Evolutionary conservation across 345 rosid genomes (phyloP), one percentile per base, ranked within the genome.

Genomic region (Lepidium sativum): DNA sequence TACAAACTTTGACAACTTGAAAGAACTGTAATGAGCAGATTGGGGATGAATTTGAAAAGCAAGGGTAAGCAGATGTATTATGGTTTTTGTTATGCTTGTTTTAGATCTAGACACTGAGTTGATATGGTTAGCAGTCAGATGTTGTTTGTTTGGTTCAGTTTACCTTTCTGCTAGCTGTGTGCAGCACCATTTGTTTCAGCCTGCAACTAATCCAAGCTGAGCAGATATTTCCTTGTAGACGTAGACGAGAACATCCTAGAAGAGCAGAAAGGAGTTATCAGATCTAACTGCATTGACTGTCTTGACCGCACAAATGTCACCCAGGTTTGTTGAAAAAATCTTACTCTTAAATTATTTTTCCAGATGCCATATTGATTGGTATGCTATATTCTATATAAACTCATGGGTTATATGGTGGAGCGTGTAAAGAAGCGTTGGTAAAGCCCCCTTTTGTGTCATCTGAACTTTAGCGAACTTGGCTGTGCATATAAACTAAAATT

Each of bases 301-400:
- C 90, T 92, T 65, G 98, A 92, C 75, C 88, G 98, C 57, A 89
- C 98, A 67, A 92, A 92, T 75, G 98, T 92, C 25, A 89, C 95
- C 58, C 98, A 92, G 98, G 98, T 92, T 60, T 64, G 74, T 54
- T 17, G 13, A 49, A 33, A 11, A 32, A 12, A 39, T 56, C 25
- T 37, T n/a, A 37, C 64, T 41, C 35, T 21, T 33, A 15, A 9
- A 55, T 48, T 58, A 18, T 5, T 20, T 64, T n/a, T n/a, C n/a
- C n/a, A n/a, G n/a, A n/a, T n/a, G n/a, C n/a, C n/a, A 63, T 77
- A 63, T 67, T 74, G 63, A 52, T 51, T 59, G 52, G 51, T 60
- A 14, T 12, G 8, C 25, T 37, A 51, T 58, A 16, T 29, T 37
- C 25, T 49, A 59, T 47, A 31, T 48, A 31, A 59, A 57, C 41